Base-by-base conservation (phyloP, 208 protist genomes). In the Endotrypanum monterogeii region DNA sequence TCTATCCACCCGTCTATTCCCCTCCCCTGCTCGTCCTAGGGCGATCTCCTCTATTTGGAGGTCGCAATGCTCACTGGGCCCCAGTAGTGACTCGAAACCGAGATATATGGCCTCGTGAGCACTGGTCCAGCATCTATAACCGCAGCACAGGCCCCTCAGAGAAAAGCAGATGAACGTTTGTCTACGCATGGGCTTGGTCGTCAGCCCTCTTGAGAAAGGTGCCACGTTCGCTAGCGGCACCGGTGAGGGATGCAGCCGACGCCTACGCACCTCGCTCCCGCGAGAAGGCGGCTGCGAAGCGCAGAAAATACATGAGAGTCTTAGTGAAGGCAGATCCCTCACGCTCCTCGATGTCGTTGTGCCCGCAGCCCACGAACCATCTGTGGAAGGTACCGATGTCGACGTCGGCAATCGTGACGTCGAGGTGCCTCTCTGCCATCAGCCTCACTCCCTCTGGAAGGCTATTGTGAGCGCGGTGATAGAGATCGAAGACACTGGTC, bases 291-390 rank as follows among this genome's bases (percentile, higher is more conserved):
- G 58, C 52, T 11, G 55, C 30, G 69, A 82, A 83, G 2, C 32
- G 55, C 44, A 87, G 14, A 69, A 90, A 93, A 32, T 71, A 68
- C 46, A 46, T 62, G 1, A 92, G n/a, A 20, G 76, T 57, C 16
- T 62, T 11, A 14, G 72, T 37, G 54, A 85, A 89, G n/a, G 46
- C 28, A 30, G 73, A n/a, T n/a, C 51, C 37, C 39, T 73, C 52
- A 8, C 50, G 66, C 8, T 14, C 60, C 55, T 89, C 83, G 25
- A 94, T 87, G 79, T 94, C 71, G 80, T 94, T 94, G 79, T 94
- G 90, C 30, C 78, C 78, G 65, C 88, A 89, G 1, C 78, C 79
- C 12, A 77, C 41, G 25, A 93, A 80, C 83, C 86, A 93, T 55
- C 79, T 46, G 48, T 82, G 65, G 60, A 85, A 90, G 28, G 71